Percentiles rank a stretch among this genome's conserved stretches.
Conservation (phyloP, 768 basidiomycete genomes). For the Panaeolus papilionaceus region DNA sequence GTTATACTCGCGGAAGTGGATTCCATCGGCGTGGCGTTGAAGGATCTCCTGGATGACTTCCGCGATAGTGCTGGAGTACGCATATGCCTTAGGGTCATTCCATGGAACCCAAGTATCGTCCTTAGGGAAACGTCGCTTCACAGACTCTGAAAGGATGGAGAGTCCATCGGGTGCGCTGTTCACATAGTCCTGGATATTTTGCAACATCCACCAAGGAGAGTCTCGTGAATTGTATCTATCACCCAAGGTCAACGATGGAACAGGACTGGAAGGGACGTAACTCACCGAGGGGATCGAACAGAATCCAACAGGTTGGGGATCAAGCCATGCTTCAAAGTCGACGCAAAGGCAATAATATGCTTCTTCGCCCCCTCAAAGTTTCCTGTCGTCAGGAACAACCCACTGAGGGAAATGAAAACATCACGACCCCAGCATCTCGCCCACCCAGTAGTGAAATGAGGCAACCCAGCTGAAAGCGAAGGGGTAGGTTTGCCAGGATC, state of each 20-base stretch:
- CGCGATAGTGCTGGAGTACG: constrained; percentile 83
- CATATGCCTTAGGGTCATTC: constrained; percentile 86
- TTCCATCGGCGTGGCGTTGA: constrained; percentile 92
- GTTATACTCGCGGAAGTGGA: constrained; percentile 94
- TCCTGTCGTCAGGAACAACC: constrained; percentile 93
- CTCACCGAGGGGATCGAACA: constrained; percentile 78
- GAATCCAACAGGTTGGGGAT: constrained; percentile 97
- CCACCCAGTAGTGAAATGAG: constrained; percentile 94
- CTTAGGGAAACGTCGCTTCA: constrained; percentile 93
- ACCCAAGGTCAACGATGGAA: background rate
- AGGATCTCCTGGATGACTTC: constrained; percentile 97
- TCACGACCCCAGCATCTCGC: constrained; percentile 97
- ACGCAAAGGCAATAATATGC: constrained; percentile 93
- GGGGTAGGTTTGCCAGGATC: constrained; percentile 74
- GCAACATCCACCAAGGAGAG: constrained; percentile 99
- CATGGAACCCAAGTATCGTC: constrained; percentile 95
- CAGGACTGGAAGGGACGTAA: too few relatives aligned
- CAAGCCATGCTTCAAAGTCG: constrained; percentile 92
- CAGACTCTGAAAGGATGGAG: constrained; percentile 76
- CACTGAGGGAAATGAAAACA: constrained; percentile 92
- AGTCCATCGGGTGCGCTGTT: constrained; percentile 84
- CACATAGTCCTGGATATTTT: constrained; percentile 96
- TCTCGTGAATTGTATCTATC: constrained; percentile 93
- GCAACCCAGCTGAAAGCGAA: constrained; percentile 92
- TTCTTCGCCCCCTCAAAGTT: constrained; percentile 83